Base-by-base conservation (phyloP, 305 asterid species). In the Fraxinus albicans region DNA sequence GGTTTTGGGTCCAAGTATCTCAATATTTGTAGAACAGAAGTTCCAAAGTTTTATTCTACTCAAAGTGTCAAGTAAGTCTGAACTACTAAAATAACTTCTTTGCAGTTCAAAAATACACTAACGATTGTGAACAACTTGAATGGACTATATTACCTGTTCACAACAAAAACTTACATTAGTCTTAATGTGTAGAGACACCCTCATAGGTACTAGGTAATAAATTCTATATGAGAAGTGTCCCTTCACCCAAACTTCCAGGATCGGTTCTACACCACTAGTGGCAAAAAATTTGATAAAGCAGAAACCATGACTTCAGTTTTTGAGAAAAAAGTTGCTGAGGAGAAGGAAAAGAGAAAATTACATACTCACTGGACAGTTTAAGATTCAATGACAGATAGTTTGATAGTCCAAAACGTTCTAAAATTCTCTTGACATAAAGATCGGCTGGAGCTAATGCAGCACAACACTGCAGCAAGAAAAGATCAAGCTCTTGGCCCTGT, bases 401-500 rank as follows among this genome's bases (percentile, higher is more conserved):
- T 74, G 97, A 88, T 79, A 96, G 88, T 88, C 98, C 98, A 89
- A 95, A 96, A 77, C 99, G 99, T 84, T 92, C 98, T 77, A 95
- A 77, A 84, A 96, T 90, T 87, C 99, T 90, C 86, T 82, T 90
- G 78, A 94, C 89, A 88, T 79, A 96, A 81, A 81, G 94, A 87
- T 96, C 99, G 25, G 99, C 90, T 78, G 99, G 99, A 84, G 98
- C 98, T 84, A 96, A 87, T 74, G 98, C 95, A 87, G 97, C 99
- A 92, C 99, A 96, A 76, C 97, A 95, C 87, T 96, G 99, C 79
- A 96, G 93, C 88, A 96, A 91, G 90, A 96, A 96, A 65, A 96
- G 93, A 90, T 96, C 99, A 85, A 91, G 93, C 91, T 95, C 99
- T 83, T 93, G 96, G 83, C 93, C 92, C 85, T 91, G 97, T 85